Percentiles rank a stretch among this genome's conserved stretches.
Conservation (phyloP, 805 yeast genomes). For the Wickerhamiella dianesei region DNA sequence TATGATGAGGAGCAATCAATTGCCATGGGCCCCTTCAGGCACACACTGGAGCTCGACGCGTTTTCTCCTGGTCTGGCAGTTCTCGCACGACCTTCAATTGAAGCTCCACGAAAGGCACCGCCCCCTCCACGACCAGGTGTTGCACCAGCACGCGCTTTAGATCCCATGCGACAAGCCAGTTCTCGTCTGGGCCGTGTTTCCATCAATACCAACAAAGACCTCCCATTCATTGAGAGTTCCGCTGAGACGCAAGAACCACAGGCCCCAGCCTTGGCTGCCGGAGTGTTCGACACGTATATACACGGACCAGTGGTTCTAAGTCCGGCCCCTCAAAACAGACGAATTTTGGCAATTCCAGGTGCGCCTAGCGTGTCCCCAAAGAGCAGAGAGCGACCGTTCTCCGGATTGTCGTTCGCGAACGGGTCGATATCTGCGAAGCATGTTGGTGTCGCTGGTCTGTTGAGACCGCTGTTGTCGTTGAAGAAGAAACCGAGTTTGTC, state of each 20-base stretch:
- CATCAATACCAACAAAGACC: neutral
- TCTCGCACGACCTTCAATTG: constrained; percentile 4
- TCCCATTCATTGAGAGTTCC: neutral
- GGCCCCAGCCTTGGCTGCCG: too few species aligned
- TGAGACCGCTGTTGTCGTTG: neutral
- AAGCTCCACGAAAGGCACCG: constrained; percentile 5
- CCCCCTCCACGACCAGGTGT: constrained; percentile 2
- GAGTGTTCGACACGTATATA: too few species aligned
- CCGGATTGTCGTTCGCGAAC: neutral
- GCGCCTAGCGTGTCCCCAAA: too few species aligned
- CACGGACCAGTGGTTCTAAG: too few species aligned
- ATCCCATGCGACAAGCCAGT: too few species aligned
- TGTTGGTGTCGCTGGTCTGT: neutral
- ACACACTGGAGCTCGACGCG: neutral
- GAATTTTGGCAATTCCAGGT: too few species aligned
- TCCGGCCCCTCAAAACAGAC: too few species aligned
- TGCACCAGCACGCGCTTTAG: too few species aligned
- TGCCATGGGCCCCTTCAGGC: neutral
- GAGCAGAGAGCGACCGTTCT: too few species aligned
- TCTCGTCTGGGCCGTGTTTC: neutral
- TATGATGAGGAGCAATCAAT: neutral
- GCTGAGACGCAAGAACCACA: too few species aligned
- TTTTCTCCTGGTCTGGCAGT: neutral
- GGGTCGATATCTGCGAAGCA: neutral
- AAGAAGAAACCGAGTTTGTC: neutral